These are phyloP conservation scores for Aphanocladium album DNA, from an alignment of 2,329 filamentous ascomycete species.

Conservation along the genomic window DNA sequence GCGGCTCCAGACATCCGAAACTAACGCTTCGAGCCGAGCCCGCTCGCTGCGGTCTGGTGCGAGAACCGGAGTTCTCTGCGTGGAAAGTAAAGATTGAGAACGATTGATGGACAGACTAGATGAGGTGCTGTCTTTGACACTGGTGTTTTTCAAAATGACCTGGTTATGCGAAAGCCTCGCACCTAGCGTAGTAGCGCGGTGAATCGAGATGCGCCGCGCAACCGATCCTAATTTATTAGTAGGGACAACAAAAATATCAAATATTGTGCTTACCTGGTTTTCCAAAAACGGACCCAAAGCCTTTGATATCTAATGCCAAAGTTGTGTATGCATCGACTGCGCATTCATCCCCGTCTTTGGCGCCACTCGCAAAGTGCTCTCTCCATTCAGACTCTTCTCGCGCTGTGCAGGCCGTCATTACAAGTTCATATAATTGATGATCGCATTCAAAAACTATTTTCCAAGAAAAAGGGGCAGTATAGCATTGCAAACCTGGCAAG, in stretches of 20 bases:
- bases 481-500: constrained; percentile 71
- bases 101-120: constrained; percentile 58
- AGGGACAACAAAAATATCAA: neutral
- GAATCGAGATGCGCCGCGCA: constrained; percentile 69
- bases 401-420: constrained; percentile 79
- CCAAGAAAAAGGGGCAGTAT: constrained; percentile 84
- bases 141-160: constrained; percentile 83
- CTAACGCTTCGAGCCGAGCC: constrained; percentile 65
- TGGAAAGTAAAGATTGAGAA: constrained; percentile 74
- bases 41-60: constrained; percentile 71
- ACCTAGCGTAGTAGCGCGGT: constrained; percentile 69
- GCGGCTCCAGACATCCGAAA: constrained; percentile 79
- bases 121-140: constrained; percentile 31
- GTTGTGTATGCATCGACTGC: constrained; percentile 46
- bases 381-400: constrained; percentile 80
- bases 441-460: constrained; percentile 80
- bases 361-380: constrained; percentile 52
- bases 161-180: constrained; percentile 64
- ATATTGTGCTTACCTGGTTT: constrained; percentile 51
- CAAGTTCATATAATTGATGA: constrained; percentile 73
- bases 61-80: constrained; percentile 62
- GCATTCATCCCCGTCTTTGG: constrained; percentile 43
- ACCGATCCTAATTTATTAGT: constrained; percentile 44
- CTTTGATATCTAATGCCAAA: constrained; percentile 65
- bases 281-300: constrained; percentile 70